Evolutionary conservation across 768 basidiomycete genomes (phyloP), one percentile per base, ranked within the genome.

Genomic region (Suillus subluteus): DNA sequence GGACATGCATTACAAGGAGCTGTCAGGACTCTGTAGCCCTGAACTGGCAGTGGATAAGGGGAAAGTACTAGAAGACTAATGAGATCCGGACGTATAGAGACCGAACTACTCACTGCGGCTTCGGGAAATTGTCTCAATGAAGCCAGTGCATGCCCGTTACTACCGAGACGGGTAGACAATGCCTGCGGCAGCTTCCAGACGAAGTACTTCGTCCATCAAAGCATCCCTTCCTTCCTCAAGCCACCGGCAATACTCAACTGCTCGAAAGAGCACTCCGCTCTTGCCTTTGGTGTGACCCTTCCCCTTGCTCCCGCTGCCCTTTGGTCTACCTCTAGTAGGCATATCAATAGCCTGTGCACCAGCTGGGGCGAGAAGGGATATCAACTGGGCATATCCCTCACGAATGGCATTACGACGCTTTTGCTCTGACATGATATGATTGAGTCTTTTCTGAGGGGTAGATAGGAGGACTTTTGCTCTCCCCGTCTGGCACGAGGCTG

Each of bases 371-470:
- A 96, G 88, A 30, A 97, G 81, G 0, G 89, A 80, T 40, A 94
- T 95, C 50, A 97, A 80, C 74, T 95, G 92, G 1, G 92, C 88
- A 78, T 96, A 97, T 48, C 94, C 94, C 68, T 93, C 90, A 50
- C 93, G 89, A 70, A 97, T 97, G 62, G 92, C 92, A 73, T 96
- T 96, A 12, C 95, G 88, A 9, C 95, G 91, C 73, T 94, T 94
- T 79, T 97, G 95, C 75, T 97, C 95, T 8, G 93, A 95, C 86
- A 94, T 89, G 82, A 97, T 96, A 81, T 97, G 94, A 75, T 96
- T 95, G 18, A 94, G 86, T 15, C 94, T 87, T 73, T 95, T 95
- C 78, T 96, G 93, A 0, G 93, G 93, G 5, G 88, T 89, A 7
- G 93, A 91, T 32, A 96, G 83, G 23, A 93, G 84, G 0, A 89